Conservation (phyloP, 1,284 basidiomycete species). For the Austroboletus niveus region DNA sequence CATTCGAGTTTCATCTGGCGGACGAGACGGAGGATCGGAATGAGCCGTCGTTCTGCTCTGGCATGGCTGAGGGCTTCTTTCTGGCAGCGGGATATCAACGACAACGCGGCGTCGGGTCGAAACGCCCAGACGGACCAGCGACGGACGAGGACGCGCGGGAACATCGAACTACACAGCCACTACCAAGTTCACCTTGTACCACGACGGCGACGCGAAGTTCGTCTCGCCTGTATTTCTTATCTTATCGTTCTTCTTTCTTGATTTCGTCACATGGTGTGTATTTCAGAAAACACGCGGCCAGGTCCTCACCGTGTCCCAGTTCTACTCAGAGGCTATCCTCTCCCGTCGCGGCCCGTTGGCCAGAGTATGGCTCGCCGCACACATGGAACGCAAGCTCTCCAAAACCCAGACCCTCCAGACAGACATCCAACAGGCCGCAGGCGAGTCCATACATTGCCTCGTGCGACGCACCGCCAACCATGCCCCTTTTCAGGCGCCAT, state of each 20-base stretch:
- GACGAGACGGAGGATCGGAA: conserved; percentile 34
- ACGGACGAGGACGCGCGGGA: neutral
- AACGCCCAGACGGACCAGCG: conserved; percentile 22
- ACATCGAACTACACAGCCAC: conserved; percentile 15
- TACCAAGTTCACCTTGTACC: conserved; percentile 9
- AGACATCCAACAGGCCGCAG: conserved; percentile 91
- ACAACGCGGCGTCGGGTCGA: conserved; percentile 27
- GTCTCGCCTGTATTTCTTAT: conserved; percentile 15
- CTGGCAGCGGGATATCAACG: conserved; percentile 37
- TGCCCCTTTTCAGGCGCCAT: conserved; percentile 66
- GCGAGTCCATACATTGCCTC: conserved; percentile 43
- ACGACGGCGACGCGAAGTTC: conserved; percentile 25
- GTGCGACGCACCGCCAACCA: neutral
- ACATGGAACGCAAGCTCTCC: conserved; percentile 97
- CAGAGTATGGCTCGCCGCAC: conserved; percentile 97
- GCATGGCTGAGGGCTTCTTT: conserved; percentile 40
- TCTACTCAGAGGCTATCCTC: conserved; percentile 91
- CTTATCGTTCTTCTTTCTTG: conserved; percentile 21
- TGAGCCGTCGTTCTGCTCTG: conserved; percentile 24
- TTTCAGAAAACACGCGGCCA: neutral
- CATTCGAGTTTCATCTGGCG: conserved; percentile 54
- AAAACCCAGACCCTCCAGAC: conserved; percentile 94
- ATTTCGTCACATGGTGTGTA: conserved; percentile 29
- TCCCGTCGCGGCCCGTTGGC: conserved; percentile 92
- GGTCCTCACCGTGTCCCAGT: conserved; percentile 42